Evolutionary conservation across 345 rosid species (phyloP).

Genomic region (Gossypium bickii): DNA sequence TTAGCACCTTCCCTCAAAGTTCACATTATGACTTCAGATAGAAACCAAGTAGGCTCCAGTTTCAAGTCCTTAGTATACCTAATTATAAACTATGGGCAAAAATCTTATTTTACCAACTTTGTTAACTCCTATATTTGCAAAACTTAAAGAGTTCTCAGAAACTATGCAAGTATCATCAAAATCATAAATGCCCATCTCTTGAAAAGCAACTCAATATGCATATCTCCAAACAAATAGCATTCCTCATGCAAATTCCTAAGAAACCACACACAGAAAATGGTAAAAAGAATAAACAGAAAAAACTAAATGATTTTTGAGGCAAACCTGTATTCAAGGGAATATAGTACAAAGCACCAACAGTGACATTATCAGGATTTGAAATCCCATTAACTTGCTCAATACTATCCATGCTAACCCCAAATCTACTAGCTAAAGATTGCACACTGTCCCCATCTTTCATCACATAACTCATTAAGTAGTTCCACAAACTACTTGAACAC

Average conservation of each 20-base stretch:
- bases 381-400: conserved; percentile 75
- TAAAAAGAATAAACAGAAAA: neutral
- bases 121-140: neutral
- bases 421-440: conserved; percentile 77
- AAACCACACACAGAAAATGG: neutral
- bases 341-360: conserved; percentile 67
- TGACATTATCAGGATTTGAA: conserved; percentile 67
- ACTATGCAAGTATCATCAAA: neutral
- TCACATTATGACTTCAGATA: neutral
- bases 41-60: neutral
- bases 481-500: conserved; percentile 93
- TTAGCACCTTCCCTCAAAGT: neutral
- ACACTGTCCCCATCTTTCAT: conserved; percentile 68
- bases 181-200: conserved; percentile 7
- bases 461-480: conserved; percentile 91
- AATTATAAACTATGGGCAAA: neutral
- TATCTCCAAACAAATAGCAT: neutral
- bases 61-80: neutral
- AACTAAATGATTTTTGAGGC: conserved; percentile 7
- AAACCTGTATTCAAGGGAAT: conserved; percentile 88
- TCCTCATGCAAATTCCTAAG: neutral
- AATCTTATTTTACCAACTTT: neutral
- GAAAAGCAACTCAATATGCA: neutral
- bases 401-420: conserved; percentile 90
- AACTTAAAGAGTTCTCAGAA: neutral